Conservation (phyloP, 1,284 basidiomycete genomes). For the Boletus sp. region DNA sequence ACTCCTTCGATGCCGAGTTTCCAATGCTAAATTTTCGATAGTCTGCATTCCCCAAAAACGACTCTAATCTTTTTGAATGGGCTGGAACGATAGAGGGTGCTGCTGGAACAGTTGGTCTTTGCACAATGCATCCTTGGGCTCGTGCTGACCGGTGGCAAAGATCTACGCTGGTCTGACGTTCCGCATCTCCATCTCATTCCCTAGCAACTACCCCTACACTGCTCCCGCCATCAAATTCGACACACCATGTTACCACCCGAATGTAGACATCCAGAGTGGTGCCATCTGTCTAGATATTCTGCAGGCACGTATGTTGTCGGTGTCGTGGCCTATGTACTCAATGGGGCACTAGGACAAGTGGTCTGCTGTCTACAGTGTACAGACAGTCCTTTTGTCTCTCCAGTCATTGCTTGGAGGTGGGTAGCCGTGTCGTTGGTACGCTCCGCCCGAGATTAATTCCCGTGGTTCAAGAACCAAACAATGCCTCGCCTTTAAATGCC, state of each 20-base stretch:
- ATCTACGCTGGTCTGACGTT: slow-evolving; percentile 74
- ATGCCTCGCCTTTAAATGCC: slow-evolving; percentile 79
- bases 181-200: slow-evolving; percentile 78
- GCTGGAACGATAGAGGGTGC: slow-evolving; percentile 79
- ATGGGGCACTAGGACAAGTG: slow-evolving; percentile 67
- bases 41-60: slow-evolving; percentile 82
- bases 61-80: slow-evolving; percentile 82
- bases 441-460: neutral
- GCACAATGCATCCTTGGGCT: neutral
- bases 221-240: slow-evolving; percentile 78
- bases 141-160: slow-evolving; percentile 35
- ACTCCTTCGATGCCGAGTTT: neutral
- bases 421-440: slow-evolving; percentile 18
- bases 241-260: slow-evolving; percentile 82
- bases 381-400: slow-evolving; percentile 81
- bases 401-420: slow-evolving; percentile 80
- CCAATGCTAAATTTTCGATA: slow-evolving; percentile 29
- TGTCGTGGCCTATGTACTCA: slow-evolving; percentile 14
- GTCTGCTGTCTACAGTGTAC: slow-evolving; percentile 87
- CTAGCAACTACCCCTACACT: slow-evolving; percentile 79
- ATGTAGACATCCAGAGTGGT: slow-evolving; percentile 75
- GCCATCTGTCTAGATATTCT: slow-evolving; percentile 83
- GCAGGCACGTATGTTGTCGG: slow-evolving; percentile 45
- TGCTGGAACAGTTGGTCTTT: slow-evolving; percentile 50
- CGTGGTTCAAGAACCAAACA: slow-evolving; percentile 72